phyloP scores from a whole-genome alignment of 169 alveolate species.

The Plasmodium falciparum region DNA sequence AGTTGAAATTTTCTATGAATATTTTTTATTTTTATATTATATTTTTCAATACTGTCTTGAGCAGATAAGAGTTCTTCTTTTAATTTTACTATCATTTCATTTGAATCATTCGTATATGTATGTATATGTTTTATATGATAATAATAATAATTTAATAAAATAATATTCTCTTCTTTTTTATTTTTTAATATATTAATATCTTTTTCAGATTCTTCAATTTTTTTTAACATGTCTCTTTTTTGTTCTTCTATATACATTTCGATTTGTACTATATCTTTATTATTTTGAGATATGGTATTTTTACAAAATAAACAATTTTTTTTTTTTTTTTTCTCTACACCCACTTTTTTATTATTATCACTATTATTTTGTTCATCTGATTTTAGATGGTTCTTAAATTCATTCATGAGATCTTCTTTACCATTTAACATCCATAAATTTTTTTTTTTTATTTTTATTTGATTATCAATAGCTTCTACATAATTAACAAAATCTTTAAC shows the following conservation, averaged over 20 bases:
- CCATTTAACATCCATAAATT: constrained; percentile 5
- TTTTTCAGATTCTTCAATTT: constrained; percentile 18
- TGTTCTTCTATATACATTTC: neutral
- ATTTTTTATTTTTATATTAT: constrained; percentile 12
- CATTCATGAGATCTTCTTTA: constrained; percentile 14
- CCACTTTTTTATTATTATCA: constrained; percentile 6
- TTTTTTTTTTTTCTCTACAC: no score
- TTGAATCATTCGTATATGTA: neutral
- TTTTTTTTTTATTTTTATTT: constrained; percentile 18
- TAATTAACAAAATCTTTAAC: neutral
- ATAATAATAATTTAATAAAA: constrained; percentile 5
- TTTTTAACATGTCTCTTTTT: neutral
- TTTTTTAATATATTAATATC: constrained; percentile 6
- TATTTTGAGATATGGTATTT: no score
- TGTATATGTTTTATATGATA: constrained; percentile 14
- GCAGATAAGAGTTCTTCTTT: constrained; percentile 7
- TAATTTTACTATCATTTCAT: neutral
- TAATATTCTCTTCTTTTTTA: constrained; percentile 9
- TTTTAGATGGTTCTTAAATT: neutral
- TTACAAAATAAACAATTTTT: no score
- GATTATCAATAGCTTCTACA: neutral
- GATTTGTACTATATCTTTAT: neutral
- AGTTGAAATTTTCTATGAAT: constrained; percentile 8
- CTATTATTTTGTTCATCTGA: neutral
- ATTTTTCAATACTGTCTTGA: constrained; percentile 18